Evolutionary conservation across 2,329 filamentous ascomycete genomes (phyloP).

Genomic region (Bipolaris cookei): DNA sequence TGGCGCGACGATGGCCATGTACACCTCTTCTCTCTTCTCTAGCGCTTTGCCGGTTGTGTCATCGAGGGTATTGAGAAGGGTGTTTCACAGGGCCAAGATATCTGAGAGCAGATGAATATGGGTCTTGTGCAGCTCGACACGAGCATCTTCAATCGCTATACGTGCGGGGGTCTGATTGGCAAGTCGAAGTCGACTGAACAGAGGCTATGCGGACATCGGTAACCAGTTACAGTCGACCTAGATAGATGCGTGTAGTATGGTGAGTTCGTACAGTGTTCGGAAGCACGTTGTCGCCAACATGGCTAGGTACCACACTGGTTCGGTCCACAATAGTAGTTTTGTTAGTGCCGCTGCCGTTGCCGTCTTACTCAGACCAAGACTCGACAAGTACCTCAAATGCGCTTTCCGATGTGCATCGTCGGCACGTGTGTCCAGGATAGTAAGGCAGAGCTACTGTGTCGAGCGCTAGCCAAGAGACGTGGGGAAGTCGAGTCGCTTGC

Average conservation of each 20-base stretch:
- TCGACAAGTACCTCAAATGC: background rate
- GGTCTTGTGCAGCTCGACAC: slow-evolving; percentile 46
- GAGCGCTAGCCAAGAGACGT: background rate
- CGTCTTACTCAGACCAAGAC: background rate
- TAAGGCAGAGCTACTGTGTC: background rate
- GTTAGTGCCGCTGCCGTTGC: background rate
- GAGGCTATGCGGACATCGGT: slow-evolving; percentile 33
- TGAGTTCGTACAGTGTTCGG: slow-evolving; percentile 39
- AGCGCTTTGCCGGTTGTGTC: slow-evolving; percentile 36
- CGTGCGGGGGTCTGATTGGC: slow-evolving; percentile 45
- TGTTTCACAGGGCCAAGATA: slow-evolving; percentile 52
- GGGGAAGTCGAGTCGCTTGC: slow-evolving; percentile 22
- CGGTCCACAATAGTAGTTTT: slow-evolving; percentile 38
- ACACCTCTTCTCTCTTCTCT: slow-evolving; percentile 49
- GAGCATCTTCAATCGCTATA: slow-evolving; percentile 51
- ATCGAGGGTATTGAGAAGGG: slow-evolving; percentile 42
- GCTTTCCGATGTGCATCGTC: background rate
- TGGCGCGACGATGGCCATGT: slow-evolving; percentile 54
- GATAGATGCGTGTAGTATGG: background rate
- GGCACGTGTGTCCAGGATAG: background rate
- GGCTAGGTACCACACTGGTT: slow-evolving; percentile 34
- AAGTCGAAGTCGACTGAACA: slow-evolving; percentile 52
- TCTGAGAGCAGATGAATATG: slow-evolving; percentile 55
- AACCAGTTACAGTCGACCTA: background rate
- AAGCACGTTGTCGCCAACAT: slow-evolving; percentile 36